Percentiles rank a stretch among this genome's conserved stretches.
Conservation (phyloP, 2,329 filamentous ascomycete species). For the Sordariomycetes sp. region DNA sequence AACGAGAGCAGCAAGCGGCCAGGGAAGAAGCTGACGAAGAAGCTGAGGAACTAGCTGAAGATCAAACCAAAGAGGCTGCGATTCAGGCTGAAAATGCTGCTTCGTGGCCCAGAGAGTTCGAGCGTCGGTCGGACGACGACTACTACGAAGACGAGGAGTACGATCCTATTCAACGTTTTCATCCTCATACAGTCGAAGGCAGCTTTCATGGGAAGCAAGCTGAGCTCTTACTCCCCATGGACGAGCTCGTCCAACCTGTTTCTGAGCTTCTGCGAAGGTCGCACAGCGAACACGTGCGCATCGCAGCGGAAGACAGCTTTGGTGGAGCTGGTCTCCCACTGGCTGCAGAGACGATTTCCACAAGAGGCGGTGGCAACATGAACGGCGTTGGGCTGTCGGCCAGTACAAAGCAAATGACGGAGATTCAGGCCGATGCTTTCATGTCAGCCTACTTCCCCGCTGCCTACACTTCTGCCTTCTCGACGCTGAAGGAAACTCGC, state of each 20-base stretch:
- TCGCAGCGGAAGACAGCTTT: constrained; percentile 64
- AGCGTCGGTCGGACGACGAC: constrained; percentile 4
- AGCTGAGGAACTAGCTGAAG: constrained; percentile 14
- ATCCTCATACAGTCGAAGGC: constrained; percentile 67
- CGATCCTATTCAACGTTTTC: constrained; percentile 39
- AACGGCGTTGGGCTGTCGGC: constrained; percentile 56
- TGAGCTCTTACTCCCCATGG: constrained; percentile 66
- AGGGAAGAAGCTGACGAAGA: constrained; percentile 17
- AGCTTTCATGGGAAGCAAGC: constrained; percentile 64
- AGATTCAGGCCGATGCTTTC: constrained; percentile 68
- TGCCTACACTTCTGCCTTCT: constrained; percentile 59
- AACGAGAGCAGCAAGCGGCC: constrained; percentile 23
- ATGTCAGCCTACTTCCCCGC: constrained; percentile 61
- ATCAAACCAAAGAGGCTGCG: constrained; percentile 2
- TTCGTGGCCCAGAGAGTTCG: constrained; percentile 8
- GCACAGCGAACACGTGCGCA: constrained; percentile 64
- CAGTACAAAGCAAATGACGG: constrained; percentile 56
- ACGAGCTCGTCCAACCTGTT: constrained; percentile 62
- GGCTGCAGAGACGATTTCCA: constrained; percentile 48
- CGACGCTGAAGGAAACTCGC: constrained; percentile 62
- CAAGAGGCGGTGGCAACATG: constrained; percentile 50
- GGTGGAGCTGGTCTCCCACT: constrained; percentile 65
- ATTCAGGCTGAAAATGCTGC: background rate
- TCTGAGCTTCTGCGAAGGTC: constrained; percentile 56
- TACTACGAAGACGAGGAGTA: constrained; percentile 19